Evolutionary conservation across 2,329 filamentous ascomycete species (phyloP), one percentile per base, ranked within the genome.

Genomic region (Cladophialophora exuberans): DNA sequence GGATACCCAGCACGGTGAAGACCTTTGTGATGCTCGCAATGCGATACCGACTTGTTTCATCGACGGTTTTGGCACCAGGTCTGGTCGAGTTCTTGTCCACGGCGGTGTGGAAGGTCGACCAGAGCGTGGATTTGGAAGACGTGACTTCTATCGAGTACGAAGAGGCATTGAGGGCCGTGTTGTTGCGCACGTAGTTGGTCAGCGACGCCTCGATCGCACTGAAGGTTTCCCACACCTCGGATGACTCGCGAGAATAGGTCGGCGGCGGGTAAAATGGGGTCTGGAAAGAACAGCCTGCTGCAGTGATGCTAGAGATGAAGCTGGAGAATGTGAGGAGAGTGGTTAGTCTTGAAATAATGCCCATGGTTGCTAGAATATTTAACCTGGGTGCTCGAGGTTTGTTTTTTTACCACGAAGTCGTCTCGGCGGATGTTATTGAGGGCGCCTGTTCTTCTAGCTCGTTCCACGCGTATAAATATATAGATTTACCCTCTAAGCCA

Each of bases 1-100:
- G 53, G 13, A 69, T 54, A 6, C 63, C 65, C 17, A 67, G 48
- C 3, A 61, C 62, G 7, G 67, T 69, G 43, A 68, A 66, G 1
- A 62, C 39, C 55, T 66, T 67, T 22, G 65, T 65, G 33, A 65
- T 66, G 51, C 64, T 66, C 9, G 65, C 66, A 15, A 67, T 64
- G 20, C 65, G 62, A 56, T 66, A 67, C 2, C 44, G 47, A 26
- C 62, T 62, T 25, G 56, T 56, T 2, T 64, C 64, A 25, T 57
- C 43, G 33, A 65, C 51, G 17, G 43, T 6, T 13, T 57, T 51
- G 5, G 62, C 62, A 5, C 63, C 63, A 3, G 56, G 63, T n/a
- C 57, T 49, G 13, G 44, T 44, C 4, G 30, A 10, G 50, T 62
- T 46, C 17, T 59, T 60, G 23, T 50, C 44, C 18, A 6, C 6